Conservation (phyloP, 805 yeast genomes). For the Kuraishia floccosa region DNA sequence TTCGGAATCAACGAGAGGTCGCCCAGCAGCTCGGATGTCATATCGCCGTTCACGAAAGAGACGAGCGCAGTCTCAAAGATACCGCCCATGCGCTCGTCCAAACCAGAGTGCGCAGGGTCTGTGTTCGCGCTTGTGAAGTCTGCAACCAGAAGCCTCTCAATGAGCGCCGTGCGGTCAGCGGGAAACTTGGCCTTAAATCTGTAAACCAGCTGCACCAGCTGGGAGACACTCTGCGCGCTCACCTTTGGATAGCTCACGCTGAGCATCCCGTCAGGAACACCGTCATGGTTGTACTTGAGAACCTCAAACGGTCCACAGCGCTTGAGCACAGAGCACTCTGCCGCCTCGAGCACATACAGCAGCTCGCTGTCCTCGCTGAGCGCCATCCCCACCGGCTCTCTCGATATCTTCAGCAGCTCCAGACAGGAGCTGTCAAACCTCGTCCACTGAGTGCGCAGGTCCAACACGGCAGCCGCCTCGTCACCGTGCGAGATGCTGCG, state of each 20-base stretch:
- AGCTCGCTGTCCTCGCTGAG: slow-evolving; percentile 19
- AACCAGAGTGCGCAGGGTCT: slow-evolving; percentile 4
- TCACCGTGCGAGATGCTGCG: not conserved
- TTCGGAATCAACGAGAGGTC: slow-evolving; percentile 25
- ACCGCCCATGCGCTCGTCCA: slow-evolving; percentile 19
- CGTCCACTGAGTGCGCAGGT: slow-evolving; percentile 46
- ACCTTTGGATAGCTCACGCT: not conserved
- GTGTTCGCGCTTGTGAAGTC: slow-evolving; percentile 16
- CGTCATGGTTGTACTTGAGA: not conserved
- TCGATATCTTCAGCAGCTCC: slow-evolving; percentile 50
- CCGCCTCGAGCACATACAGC: slow-evolving; percentile 21
- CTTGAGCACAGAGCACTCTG: slow-evolving; percentile 21
- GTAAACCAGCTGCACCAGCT: slow-evolving; percentile 10
- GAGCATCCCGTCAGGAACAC: not conserved
- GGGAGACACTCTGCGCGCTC: not conserved
- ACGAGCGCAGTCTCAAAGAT: slow-evolving; percentile 31
- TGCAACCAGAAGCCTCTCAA: slow-evolving; percentile 23
- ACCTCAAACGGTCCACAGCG: slow-evolving; percentile 19
- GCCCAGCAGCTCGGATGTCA: slow-evolving; percentile 24
- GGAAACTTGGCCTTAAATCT: slow-evolving; percentile 28
- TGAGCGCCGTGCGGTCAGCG: slow-evolving; percentile 18
- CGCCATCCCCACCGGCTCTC: slow-evolving; percentile 48
- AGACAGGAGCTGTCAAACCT: slow-evolving; percentile 62
- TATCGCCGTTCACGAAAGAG: slow-evolving; percentile 24
- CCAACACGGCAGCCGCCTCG: not conserved